Evolutionary conservation across 2,329 filamentous ascomycete species (phyloP).

Genomic region (Penicillium sp.): DNA sequence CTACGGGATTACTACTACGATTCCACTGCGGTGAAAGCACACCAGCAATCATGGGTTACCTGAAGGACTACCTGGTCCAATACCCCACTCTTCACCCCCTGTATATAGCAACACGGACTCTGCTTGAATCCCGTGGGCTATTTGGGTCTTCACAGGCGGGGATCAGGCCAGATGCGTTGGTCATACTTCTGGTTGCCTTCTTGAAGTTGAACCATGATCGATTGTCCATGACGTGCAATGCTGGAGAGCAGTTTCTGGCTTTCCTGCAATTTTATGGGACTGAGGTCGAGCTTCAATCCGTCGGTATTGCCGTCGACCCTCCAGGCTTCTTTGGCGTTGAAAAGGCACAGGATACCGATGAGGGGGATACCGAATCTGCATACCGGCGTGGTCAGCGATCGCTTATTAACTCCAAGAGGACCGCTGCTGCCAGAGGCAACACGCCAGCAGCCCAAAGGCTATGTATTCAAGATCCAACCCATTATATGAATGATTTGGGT

Average conservation of each 20-base stretch:
- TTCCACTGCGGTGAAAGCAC: constrained; percentile 53
- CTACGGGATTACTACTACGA: constrained; percentile 56
- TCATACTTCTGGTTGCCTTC: constrained; percentile 62
- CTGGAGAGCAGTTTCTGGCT: constrained; percentile 51
- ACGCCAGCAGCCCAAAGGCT: constrained; percentile 43
- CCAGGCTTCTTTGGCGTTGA: constrained; percentile 45
- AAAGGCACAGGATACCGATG: constrained; percentile 13
- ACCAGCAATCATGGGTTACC: constrained; percentile 45
- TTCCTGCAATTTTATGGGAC: constrained; percentile 56
- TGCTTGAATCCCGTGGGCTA: constrained; percentile 56
- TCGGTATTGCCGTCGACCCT: constrained; percentile 57
- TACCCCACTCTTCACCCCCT: constrained; percentile 55
- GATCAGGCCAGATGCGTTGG: constrained; percentile 58
- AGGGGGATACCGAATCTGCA: constrained; percentile 21
- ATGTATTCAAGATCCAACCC: constrained; percentile 63
- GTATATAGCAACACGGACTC: constrained; percentile 55
- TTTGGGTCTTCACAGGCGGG: constrained; percentile 54
- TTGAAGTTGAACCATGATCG: constrained; percentile 50
- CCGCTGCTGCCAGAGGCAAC: constrained; percentile 39
- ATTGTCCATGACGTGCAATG: constrained; percentile 32
- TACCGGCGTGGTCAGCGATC: constrained; percentile 44
- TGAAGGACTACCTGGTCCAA: constrained; percentile 53
- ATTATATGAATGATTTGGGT: constrained; percentile 62
- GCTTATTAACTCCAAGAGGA: constrained; percentile 40
- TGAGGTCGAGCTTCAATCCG: constrained; percentile 49